phyloP scores from a whole-genome alignment of 2,329 filamentous ascomycete species.

The Sclerotinia trifoliorum region DNA sequence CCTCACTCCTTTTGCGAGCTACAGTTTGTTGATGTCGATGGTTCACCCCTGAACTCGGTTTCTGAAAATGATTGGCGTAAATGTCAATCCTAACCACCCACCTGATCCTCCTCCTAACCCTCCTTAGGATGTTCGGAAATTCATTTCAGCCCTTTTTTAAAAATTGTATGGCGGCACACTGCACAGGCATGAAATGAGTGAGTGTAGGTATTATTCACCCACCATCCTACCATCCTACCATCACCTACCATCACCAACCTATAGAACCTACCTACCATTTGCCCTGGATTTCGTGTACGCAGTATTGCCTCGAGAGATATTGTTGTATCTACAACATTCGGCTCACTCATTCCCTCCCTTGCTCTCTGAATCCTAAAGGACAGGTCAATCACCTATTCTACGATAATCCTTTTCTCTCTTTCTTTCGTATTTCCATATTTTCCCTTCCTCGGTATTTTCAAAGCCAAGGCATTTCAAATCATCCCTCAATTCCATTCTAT shows the following conservation, averaged over 20 bases:
- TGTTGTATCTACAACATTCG: not conserved
- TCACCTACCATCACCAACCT: too few species aligned
- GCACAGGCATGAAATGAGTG: not conserved
- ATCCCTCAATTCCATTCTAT: conserved; percentile 9
- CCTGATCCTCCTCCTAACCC: too few species aligned
- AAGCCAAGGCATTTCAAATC: conserved; percentile 9
- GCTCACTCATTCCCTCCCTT: not conserved
- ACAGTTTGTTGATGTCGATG: conserved; percentile 9
- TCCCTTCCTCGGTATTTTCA: too few species aligned
- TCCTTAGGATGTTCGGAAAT: not conserved
- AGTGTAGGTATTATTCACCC: not conserved
- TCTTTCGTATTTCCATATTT: not conserved
- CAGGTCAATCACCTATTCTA: not conserved
- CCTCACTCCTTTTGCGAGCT: not conserved
- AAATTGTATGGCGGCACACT: not conserved
- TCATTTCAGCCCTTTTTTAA: not conserved
- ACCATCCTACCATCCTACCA: too few species aligned
- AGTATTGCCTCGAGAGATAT: too few species aligned
- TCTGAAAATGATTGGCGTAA: not conserved
- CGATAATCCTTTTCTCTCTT: conserved; percentile 3
- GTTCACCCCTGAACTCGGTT: conserved; percentile 5
- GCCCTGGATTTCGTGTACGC: too few species aligned
- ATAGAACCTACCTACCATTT: too few species aligned
- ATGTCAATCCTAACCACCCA: conserved; percentile 11
- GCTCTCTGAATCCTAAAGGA: not conserved